phyloP scores from a whole-genome alignment of 768 basidiomycete genomes.

The Termitomyces eurrhizus region DNA sequence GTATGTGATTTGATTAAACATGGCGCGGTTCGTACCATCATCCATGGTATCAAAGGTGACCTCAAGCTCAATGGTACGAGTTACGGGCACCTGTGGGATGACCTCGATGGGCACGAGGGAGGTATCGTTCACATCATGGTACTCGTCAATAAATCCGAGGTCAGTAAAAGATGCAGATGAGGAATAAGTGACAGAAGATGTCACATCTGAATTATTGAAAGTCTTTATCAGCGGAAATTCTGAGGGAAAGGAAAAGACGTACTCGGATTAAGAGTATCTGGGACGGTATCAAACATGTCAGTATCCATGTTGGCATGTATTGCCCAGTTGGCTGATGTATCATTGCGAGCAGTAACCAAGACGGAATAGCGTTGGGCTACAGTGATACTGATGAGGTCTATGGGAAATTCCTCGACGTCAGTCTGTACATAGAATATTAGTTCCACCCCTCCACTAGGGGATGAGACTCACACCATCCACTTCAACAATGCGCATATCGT shows the following conservation, averaged over 20 bases:
- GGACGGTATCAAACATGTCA: slow-evolving; percentile 84
- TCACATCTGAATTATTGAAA: slow-evolving; percentile 52
- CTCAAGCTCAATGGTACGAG: slow-evolving; percentile 64
- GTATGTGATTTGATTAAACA: slow-evolving; percentile 69
- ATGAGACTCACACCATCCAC: slow-evolving; percentile 65
- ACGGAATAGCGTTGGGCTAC: slow-evolving; percentile 94
- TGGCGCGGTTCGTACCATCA: slow-evolving; percentile 83
- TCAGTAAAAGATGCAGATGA: slow-evolving; percentile 47
- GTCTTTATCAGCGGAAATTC: background rate
- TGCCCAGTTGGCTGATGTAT: slow-evolving; percentile 79
- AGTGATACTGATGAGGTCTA: slow-evolving; percentile 68
- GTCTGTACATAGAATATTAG: slow-evolving; percentile 37
- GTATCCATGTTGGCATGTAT: slow-evolving; percentile 91
- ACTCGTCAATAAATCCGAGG: slow-evolving; percentile 49
- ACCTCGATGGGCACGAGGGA: slow-evolving; percentile 58
- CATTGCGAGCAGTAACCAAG: slow-evolving; percentile 87
- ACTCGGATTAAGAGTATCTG: slow-evolving; percentile 73
- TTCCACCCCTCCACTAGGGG: background rate
- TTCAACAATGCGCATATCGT: slow-evolving; percentile 81
- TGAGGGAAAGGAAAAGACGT: slow-evolving; percentile 20
- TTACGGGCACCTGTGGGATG: slow-evolving; percentile 45
- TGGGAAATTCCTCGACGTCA: slow-evolving; percentile 71
- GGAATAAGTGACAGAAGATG: slow-evolving; percentile 78
- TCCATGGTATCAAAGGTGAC: slow-evolving; percentile 80
- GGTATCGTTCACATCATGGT: slow-evolving; percentile 63